Percentiles rank a stretch among this genome's conserved stretches.
These are phyloP conservation scores for Termitomyces sp. DNA, from an alignment of 768 basidiomycete species.

Conservation along the genomic window DNA sequence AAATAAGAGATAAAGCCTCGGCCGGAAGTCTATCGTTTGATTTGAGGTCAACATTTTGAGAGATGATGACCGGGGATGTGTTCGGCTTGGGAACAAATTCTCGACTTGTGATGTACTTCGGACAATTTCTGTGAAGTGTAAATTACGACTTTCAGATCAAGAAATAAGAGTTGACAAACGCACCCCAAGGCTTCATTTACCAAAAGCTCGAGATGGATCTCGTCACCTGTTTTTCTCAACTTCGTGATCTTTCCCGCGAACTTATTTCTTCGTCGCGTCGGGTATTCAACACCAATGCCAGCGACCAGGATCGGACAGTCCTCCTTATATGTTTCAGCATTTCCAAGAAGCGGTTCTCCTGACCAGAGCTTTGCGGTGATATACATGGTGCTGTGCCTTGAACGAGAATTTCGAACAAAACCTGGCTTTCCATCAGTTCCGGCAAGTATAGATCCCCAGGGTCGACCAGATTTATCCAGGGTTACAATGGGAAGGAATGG, in stretches of 20 bases:
- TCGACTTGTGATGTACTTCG: constrained; percentile 62
- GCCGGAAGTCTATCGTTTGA: constrained; percentile 39
- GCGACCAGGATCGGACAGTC: constrained; percentile 33
- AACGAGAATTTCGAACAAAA: constrained; percentile 33
- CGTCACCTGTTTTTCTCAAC: constrained; percentile 21
- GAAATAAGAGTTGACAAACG: constrained; percentile 13
- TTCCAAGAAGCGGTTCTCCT: constrained; percentile 50
- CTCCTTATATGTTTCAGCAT: constrained; percentile 16
- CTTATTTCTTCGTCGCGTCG: constrained; percentile 57
- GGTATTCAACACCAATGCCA: constrained; percentile 56
- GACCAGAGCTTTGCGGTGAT: constrained; percentile 41
- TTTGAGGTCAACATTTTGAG: constrained; percentile 28
- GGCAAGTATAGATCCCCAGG: constrained; percentile 57
- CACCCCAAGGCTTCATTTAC: constrained; percentile 61
- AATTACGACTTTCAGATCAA: not conserved
- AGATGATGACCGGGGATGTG: constrained; percentile 31
- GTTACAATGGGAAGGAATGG: constrained; percentile 56
- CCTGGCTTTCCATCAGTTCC: constrained; percentile 39
- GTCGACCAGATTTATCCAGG: constrained; percentile 43
- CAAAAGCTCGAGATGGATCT: constrained; percentile 31
- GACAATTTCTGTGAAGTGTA: constrained; percentile 46
- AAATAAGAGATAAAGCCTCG: constrained; percentile 43
- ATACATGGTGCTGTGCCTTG: constrained; percentile 30
- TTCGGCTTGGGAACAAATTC: constrained; percentile 40
- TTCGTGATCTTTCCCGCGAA: constrained; percentile 45